Evolutionary conservation across 2,329 filamentous ascomycete genomes (phyloP), one percentile per base, ranked within the genome.

Genomic region (Fusarium mexicanum): DNA sequence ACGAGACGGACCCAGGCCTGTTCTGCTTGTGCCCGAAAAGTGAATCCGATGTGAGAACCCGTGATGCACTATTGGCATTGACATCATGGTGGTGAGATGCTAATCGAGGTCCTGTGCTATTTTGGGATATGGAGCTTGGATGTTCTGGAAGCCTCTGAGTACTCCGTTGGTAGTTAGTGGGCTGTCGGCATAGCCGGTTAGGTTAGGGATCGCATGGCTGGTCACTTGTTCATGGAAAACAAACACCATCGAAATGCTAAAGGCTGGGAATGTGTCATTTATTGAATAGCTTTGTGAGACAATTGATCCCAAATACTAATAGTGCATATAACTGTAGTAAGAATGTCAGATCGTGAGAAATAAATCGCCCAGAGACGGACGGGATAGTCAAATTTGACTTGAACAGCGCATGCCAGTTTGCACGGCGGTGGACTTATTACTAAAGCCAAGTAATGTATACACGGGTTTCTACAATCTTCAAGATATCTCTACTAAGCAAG

Each of bases 61-160:
- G 29, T 55, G 65, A 75, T 73, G 57, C 67, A 64, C 64, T 65
- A 60, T 65, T 40, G 64, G 26, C 48, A 53, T 69, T 75, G 72
- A 74, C 72, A 72, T 75, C 72, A 74, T 73, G 72, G 69, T 74
- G 72, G 72, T 74, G 54, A 74, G 72, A 73, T 63, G 53, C 31
- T 48, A 59, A 61, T 41, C 33, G 33, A n/a, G 17, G 20, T 29
- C 14, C 26, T 41, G 33, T 72, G 43, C 71, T 74, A 75, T 75
- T 74, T 75, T 55, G 55, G 64, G 64, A 72, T 17, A 61, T 61
- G 53, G 41, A 48, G 53, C 51, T 64, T 72, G 41, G 35, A 29
- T n/a, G 24, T 55, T 55, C 48, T 62, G 40, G 51, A 53, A 72
- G 64, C 40, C 57, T 54, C 68, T 54, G 22, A 41, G 37, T 38